Evolutionary conservation across 1,139 yeast species (phyloP), one percentile per base, ranked within the genome.

Genomic region (Starmera stellimalicola): DNA sequence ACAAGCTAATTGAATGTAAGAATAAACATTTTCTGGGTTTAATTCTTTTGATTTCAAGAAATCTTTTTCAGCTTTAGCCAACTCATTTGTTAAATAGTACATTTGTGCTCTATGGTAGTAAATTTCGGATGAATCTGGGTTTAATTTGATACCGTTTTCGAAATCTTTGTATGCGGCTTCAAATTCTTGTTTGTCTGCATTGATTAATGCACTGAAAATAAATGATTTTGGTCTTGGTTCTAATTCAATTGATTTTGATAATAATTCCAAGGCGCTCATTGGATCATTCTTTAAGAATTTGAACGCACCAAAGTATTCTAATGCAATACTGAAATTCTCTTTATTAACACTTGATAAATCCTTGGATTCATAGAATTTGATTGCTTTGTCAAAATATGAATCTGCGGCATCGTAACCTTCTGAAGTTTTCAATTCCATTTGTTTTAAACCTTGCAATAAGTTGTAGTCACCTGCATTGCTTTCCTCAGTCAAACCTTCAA

Each of bases 51-150:
- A 82, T 60, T 77, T 79, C 50, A 73, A 73, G 57, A 87, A 93
- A 58, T 83, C 77, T 33, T 61, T 63, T 51, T 77, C 73, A 29
- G 98, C 97, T 43, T 76, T 69, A 30, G 63, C 63, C 52, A 82
- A 74, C 47, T 85, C 83, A 43, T 79, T 80, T 42, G 84, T 75
- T 49, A 91, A 68, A 63, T 88, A 91, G 57, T 70, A 73, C 55
- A 88, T 71, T 70, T 93, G 99, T 47, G 95, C 98, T 54, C 83
- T 78, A 63, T 93, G 98, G 67, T 91, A 91, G 65, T 77, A 84
- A 45, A 82, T 74, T 55, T 93, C 95, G 26, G 94, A 75, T 54
- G 77, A 74, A 24, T 72, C 62, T 31, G 91, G 76, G 52, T 83
- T 79, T 46, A 82, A 56, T 41, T 68, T 65, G 44, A 77, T 68